A percentile compares a stretch with the other conserved stretches of the same genome.
Evolutionary conservation across 106 monocot genomes (phyloP).

Genomic region (Cymbidium sinense): DNA sequence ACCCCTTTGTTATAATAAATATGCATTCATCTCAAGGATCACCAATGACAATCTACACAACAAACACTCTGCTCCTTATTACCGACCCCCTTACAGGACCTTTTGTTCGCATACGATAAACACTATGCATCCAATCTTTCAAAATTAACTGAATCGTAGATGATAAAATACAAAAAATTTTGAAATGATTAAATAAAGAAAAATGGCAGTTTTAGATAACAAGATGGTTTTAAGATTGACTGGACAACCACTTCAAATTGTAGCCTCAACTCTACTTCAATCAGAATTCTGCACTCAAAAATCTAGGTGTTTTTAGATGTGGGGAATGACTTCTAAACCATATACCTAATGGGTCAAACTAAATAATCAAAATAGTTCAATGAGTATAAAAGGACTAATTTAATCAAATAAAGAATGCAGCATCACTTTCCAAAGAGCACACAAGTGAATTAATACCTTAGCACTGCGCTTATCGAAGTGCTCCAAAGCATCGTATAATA

Average conservation of each 20-base stretch:
- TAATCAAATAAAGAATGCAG: background rate
- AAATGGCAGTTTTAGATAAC: background rate
- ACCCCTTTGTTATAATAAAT: background rate
- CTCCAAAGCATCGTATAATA: conserved; percentile 96
- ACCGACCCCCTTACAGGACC: background rate
- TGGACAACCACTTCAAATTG: background rate
- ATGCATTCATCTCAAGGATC: background rate
- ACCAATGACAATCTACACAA: background rate
- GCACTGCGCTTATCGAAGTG: conserved; percentile 88
- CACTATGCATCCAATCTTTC: background rate
- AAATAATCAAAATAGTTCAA: background rate
- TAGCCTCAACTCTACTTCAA: background rate
- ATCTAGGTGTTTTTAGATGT: background rate
- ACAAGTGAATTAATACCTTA: conserved; percentile 48
- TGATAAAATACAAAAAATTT: background rate
- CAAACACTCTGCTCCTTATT: no score
- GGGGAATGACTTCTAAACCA: background rate
- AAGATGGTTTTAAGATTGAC: background rate
- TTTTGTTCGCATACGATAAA: background rate
- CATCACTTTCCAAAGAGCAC: background rate
- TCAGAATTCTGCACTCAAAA: background rate
- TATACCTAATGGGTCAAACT: background rate
- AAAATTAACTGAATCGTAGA: background rate
- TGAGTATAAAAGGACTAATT: background rate
- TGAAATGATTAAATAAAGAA: background rate